Base-by-base conservation (phyloP, 78 protist species). In the Planoprotostelium fungivorum region DNA sequence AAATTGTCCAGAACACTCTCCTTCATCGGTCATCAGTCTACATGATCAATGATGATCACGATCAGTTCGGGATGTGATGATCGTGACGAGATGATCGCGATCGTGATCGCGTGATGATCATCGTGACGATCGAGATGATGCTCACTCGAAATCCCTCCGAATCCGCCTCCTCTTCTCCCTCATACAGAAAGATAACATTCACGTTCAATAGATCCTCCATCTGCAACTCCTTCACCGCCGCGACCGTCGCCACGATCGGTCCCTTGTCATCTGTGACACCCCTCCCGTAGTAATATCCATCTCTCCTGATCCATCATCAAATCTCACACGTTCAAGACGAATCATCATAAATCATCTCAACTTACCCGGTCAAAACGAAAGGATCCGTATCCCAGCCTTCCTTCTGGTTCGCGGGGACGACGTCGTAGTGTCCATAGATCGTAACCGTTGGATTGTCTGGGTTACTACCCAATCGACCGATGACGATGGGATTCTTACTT, bases 221-320 rank as follows among this genome's bases (percentile, higher is more conserved):
- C 86, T 31, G 35, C 0, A 86, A 91, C 37, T 86, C 83, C 29
- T 29, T 25, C 84, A 73, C 93, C 0, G 96, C 93, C 28, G 29
- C 35, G 5, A 93, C 10, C 31, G 28, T 23, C 85, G 91, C 89
- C 29, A 93, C 36, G 63, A 90, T 0, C 28, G 96, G 93, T 35
- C 95, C 94, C 89, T 93, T 93, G 87, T 90, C 51, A 86, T 93
- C 96, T 0, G 91, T 73, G 0, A 63, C 83, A 0, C 96, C 96
- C 0, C 96, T 51, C 10, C 93, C 96, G 90, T 90, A 90, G 83
- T 87, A 35, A 35, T 91, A 93, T 29, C 93, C 93, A 87, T 90
- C 90, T 29, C 28, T 34, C 29, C 73, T 51, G 73, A 51, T 25
- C 5, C 16, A 51, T 51, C 5, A 51, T 51, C 5, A 51, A 16